Evolutionary conservation across 805 yeast species (phyloP).

Genomic region (Barnettozyma sucrosica): DNA sequence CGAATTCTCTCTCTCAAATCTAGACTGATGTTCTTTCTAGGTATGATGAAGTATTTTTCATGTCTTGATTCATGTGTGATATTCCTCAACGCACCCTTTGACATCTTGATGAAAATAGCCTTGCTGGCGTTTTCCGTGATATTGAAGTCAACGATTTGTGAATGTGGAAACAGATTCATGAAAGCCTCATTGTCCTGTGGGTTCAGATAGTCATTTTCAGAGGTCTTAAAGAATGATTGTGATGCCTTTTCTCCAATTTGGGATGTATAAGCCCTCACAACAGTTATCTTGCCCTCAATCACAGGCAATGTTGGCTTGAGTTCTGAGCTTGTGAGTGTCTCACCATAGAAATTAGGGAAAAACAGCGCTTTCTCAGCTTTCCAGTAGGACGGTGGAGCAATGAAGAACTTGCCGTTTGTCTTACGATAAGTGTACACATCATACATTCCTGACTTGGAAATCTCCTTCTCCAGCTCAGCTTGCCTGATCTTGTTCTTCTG

Average conservation of each 20-base stretch:
- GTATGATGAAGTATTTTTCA: constrained; percentile 55
- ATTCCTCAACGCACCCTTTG: constrained; percentile 39
- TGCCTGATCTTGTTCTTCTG: constrained; percentile 43
- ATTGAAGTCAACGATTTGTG: constrained; percentile 73
- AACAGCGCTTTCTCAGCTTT: constrained; percentile 63
- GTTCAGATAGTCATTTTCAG: constrained; percentile 36
- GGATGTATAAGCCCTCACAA: constrained; percentile 62
- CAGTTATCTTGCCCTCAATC: constrained; percentile 47
- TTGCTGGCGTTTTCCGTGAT: constrained; percentile 71
- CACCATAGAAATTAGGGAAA: constrained; percentile 74
- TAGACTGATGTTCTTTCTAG: constrained; percentile 52
- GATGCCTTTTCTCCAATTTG: constrained; percentile 67
- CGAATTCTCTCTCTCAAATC: constrained; percentile 52
- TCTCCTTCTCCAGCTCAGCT: constrained; percentile 53
- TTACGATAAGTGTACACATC: constrained; percentile 59
- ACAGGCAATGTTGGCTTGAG: constrained; percentile 29
- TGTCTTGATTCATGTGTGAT: constrained; percentile 44
- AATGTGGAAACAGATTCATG: constrained; percentile 37
- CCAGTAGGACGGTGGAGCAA: constrained; percentile 78
- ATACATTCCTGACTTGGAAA: constrained; percentile 62
- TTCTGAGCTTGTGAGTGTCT: constrained; percentile 37
- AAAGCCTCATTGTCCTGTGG: constrained; percentile 38
- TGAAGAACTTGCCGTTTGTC: constrained; percentile 80
- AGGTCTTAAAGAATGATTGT: constrained; percentile 48
- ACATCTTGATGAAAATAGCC: constrained; percentile 53